Conservation (phyloP, 2,329 filamentous ascomycete species). For the Pseudocercospora crystallina region DNA sequence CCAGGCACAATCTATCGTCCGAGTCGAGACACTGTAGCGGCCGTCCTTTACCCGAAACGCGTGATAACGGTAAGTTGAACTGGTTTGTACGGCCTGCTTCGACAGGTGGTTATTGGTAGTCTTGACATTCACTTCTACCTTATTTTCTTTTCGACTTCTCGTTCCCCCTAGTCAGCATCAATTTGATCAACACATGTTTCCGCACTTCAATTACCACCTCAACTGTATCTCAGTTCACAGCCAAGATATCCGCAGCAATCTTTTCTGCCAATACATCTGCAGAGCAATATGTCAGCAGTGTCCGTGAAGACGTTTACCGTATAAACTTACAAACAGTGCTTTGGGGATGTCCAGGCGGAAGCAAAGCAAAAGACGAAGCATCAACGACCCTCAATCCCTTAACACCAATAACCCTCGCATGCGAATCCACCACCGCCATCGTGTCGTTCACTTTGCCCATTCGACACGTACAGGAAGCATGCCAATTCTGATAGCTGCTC, state of each 20-base stretch:
- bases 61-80: no score
- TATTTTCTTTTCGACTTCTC: no score
- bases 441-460: slow-evolving; percentile 23
- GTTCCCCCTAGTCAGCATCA: no score
- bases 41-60: no score
- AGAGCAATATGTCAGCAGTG: not conserved
- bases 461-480: slow-evolving; percentile 20
- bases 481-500: slow-evolving; percentile 13
- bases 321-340: slow-evolving; percentile 19
- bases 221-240: not conserved
- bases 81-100: no score
- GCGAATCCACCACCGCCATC: slow-evolving; percentile 25
- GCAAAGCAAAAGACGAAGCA: slow-evolving; percentile 22
- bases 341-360: slow-evolving; percentile 29
- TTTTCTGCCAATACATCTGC: slow-evolving; percentile 9
- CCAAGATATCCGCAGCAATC: slow-evolving; percentile 24
- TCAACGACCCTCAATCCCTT: slow-evolving; percentile 27
- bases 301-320: not conserved
- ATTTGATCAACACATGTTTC: no score
- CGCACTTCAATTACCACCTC: no score
- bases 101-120: no score
- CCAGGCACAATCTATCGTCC: no score
- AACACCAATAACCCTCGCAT: slow-evolving; percentile 25
- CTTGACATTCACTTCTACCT: no score
- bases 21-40: no score